Evolutionary conservation across 2,329 filamentous ascomycete genomes (phyloP).

Genomic region (Cryphonectria parasitica): DNA sequence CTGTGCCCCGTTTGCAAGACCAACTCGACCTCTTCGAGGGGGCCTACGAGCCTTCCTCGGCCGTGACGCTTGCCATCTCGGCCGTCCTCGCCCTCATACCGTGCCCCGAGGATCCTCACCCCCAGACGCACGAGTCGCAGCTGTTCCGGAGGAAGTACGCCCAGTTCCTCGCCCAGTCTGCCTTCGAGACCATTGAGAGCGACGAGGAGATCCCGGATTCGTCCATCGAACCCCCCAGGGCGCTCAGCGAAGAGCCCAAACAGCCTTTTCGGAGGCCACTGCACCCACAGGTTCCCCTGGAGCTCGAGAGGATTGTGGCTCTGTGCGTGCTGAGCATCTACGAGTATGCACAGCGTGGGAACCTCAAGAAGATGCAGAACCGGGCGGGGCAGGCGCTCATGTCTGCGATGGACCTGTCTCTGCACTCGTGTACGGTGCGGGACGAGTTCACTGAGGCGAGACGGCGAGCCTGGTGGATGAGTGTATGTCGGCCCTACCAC

Average conservation of each 20-base stretch:
- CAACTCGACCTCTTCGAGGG: slow-evolving; percentile 33
- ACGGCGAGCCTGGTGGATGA: slow-evolving; percentile 58
- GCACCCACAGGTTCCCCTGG: slow-evolving; percentile 48
- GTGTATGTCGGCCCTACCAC: slow-evolving; percentile 37
- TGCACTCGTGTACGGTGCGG: slow-evolving; percentile 46
- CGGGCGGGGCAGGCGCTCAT: slow-evolving; percentile 52
- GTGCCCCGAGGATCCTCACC: slow-evolving; percentile 40
- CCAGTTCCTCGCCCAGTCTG: slow-evolving; percentile 52
- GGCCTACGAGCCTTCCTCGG: slow-evolving; percentile 16
- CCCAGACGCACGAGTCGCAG: slow-evolving; percentile 44
- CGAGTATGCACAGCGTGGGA: slow-evolving; percentile 57
- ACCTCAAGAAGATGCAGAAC: slow-evolving; percentile 55
- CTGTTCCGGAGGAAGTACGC: slow-evolving; percentile 51
- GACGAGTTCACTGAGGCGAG: slow-evolving; percentile 50
- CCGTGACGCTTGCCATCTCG: slow-evolving; percentile 31
- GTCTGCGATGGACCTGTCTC: slow-evolving; percentile 48
- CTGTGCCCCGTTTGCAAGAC: slow-evolving; percentile 41
- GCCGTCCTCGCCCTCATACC: slow-evolving; percentile 32
- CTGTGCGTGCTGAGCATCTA: slow-evolving; percentile 54
- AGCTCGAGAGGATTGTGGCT: slow-evolving; percentile 53
- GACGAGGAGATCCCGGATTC: slow-evolving; percentile 53
- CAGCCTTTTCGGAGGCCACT: slow-evolving; percentile 44
- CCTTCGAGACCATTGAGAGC: slow-evolving; percentile 52
- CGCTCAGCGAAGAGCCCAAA: slow-evolving; percentile 44
- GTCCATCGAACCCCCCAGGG: slow-evolving; percentile 47